Evolutionary conservation across 495 filamentous ascomycete genomes (phyloP).

Genomic region (Talaromyces borbonicus): DNA sequence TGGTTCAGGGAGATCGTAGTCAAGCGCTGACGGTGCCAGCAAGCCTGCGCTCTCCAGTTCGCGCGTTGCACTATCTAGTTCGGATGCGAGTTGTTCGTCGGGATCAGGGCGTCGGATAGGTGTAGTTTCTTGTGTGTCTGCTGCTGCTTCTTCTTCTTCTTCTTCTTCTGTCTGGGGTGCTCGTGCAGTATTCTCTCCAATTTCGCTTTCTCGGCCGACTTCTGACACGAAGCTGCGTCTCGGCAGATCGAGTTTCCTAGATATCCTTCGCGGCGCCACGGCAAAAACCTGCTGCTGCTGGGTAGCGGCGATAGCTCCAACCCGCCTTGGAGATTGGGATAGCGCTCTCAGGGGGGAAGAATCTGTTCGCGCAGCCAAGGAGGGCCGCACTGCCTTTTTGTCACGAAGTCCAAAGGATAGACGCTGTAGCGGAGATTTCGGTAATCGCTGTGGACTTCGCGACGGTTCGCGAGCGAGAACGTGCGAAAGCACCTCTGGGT

Average conservation of each 20-base stretch:
- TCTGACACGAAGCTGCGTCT: no score
- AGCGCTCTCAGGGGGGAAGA: conserved; percentile 27
- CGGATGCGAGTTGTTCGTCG: conserved; percentile 31
- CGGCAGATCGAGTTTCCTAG: conserved; percentile 29
- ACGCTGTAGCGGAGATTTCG: conserved; percentile 14
- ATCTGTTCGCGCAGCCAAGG: conserved; percentile 29
- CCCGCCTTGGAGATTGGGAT: conserved; percentile 23
- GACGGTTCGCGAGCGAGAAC: conserved; percentile 29
- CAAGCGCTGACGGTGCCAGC: conserved; percentile 21
- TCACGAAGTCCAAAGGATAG: conserved; percentile 24
- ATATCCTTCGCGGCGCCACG: conserved; percentile 31
- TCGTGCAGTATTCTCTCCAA: background rate
- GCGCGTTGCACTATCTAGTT: conserved; percentile 27
- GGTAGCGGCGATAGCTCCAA: conserved; percentile 19
- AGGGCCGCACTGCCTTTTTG: conserved; percentile 27
- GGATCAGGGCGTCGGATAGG: conserved; percentile 16
- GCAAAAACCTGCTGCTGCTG: conserved; percentile 26
- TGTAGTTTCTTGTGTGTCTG: background rate
- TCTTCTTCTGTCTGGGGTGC: conserved; percentile 14
- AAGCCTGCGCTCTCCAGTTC: conserved; percentile 14
- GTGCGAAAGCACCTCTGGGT: conserved; percentile 48
- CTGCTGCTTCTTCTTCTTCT: conserved; percentile 9
- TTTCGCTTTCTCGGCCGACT: background rate
- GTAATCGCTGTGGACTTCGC: conserved; percentile 13
- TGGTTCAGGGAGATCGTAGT: conserved; percentile 44